A percentile compares a stretch with the other conserved stretches of the same genome.
phyloP scores from a whole-genome alignment of 2,329 filamentous ascomycete species.

The Penicillium brevicompactum region DNA sequence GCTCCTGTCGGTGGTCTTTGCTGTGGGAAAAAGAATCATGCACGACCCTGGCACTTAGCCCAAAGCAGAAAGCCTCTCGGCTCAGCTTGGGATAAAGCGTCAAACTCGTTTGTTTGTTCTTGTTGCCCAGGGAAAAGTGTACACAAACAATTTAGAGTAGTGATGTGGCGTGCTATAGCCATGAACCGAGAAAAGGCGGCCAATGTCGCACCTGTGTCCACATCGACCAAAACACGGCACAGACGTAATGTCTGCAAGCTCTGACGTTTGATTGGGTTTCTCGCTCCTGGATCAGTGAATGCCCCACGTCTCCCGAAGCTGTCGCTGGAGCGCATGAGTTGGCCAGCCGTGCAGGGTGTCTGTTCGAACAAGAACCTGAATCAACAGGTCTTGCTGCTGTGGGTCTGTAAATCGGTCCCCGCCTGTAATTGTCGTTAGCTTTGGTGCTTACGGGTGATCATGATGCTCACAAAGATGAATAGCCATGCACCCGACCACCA shows the following conservation, averaged over 20 bases:
- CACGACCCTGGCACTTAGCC: conserved; percentile 4
- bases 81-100: neutral
- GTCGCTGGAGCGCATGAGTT: conserved; percentile 20
- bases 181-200: neutral
- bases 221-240: neutral
- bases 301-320: conserved; percentile 23
- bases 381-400: conserved; percentile 23
- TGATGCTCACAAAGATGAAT: conserved; percentile 23
- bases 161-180: neutral
- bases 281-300: conserved; percentile 5
- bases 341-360: conserved; percentile 24
- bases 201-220: neutral
- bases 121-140: neutral
- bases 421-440: conserved; percentile 16
- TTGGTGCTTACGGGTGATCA: neutral
- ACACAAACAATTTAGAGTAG: neutral
- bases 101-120: neutral
- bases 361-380: conserved; percentile 23
- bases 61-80: neutral
- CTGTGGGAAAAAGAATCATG: neutral
- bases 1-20: neutral
- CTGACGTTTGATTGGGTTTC: neutral
- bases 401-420: conserved; percentile 27
- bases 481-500: conserved; percentile 27
- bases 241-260: neutral